Base-by-base conservation (phyloP, 768 basidiomycete genomes). In the Collybia nuda region DNA sequence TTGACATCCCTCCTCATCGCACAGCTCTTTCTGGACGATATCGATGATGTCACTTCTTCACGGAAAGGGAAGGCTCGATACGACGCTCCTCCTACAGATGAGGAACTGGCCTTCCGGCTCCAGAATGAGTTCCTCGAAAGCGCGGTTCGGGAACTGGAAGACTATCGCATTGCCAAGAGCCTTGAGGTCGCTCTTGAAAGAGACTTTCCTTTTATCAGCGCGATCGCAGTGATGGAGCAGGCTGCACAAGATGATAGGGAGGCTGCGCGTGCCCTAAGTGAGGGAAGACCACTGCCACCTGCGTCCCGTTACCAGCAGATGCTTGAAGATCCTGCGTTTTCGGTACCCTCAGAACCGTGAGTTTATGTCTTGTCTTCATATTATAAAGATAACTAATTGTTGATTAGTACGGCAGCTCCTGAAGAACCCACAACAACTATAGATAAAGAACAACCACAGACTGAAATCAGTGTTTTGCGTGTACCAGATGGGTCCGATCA, bases 51-150 rank as follows among this genome's bases (percentile, higher is more conserved):
- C 17, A 12, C 21, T 2, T 1, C 7, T 26, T 6, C 9, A 18
- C 59, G 59, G 32, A 62, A 62, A 38, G 61, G 59, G 14, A 62
- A 62, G 47, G 50, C 50, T 11, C 53, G 59, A 5, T 28, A 38
- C 2, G 23, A 44, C 11, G 36, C 23, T 7, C 37, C 18, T 19
- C 28, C 19, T 15, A 22, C 46, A 19, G 29, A 8, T 8, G 29
- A 48, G 24, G 44, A 46, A 18, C 23, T 22, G 21, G 36, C 49
- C 3, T 44, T 47, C 6, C 32, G 40, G 24, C 29, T 52, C 24
- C 40, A 50, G 7, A 32, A 26, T 21, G 19, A 48, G 22, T 21
- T 28, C 38, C 15, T 47, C 46, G 12, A 26, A n/a, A 39, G 19
- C n/a, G 39, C 26, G 19, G 17, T 39, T 9, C 46, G 39, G 36